A percentile compares a stretch with the other conserved stretches of the same genome.
Evolutionary conservation across 495 filamentous ascomycete genomes (phyloP).

Genomic region (Oidiodendron maius): DNA sequence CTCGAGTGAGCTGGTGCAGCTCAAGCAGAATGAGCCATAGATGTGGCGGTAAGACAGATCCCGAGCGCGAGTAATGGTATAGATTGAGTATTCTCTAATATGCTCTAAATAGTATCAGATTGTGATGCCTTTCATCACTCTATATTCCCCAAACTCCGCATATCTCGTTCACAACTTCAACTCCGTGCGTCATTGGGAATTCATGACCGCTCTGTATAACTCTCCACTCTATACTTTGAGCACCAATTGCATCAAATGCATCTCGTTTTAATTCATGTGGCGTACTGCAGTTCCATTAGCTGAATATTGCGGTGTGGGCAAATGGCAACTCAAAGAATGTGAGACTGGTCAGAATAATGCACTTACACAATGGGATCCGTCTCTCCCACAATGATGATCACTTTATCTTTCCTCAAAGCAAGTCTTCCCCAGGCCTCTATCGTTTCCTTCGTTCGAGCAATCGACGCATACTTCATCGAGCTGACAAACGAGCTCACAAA

Average conservation of each 20-base stretch:
- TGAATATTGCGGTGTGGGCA: constrained; percentile 17
- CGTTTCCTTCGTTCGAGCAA: constrained; percentile 48
- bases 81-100: too few relatives aligned
- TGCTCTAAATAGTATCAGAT: too few relatives aligned
- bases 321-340: neutral
- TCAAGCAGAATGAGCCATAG: too few relatives aligned
- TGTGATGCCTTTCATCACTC: neutral
- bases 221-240: constrained; percentile 33
- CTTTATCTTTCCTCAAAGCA: constrained; percentile 33
- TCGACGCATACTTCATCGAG: constrained; percentile 45
- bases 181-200: constrained; percentile 39
- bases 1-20: neutral
- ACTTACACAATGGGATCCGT: constrained; percentile 40
- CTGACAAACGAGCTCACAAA: constrained; percentile 51
- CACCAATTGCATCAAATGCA: constrained; percentile 32
- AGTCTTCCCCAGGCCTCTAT: constrained; percentile 46
- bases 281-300: constrained; percentile 25
- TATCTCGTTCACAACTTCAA: constrained; percentile 25
- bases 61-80: too few relatives aligned
- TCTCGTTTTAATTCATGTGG: constrained; percentile 39
- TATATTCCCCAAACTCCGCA: constrained; percentile 12
- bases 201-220: constrained; percentile 43
- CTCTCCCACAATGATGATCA: constrained; percentile 41
- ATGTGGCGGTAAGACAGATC: too few relatives aligned
- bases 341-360: constrained; percentile 19